Conservation (phyloP, 345 rosid species). For the Eucalyptus virginea region DNA sequence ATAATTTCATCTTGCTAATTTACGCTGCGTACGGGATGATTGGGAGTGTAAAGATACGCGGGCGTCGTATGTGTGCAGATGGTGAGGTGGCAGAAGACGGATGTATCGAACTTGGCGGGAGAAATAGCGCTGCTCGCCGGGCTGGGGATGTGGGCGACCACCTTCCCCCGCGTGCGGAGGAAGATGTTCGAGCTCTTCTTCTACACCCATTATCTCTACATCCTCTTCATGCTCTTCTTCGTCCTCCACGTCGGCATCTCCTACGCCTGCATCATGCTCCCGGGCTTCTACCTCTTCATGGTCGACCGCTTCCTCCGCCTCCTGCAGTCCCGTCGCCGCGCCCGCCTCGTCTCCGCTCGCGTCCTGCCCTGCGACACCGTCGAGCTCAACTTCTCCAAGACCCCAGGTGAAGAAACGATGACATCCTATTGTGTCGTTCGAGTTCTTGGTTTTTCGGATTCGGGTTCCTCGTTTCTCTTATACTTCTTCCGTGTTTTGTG, state of each 20-base stretch:
- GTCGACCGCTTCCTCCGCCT: conserved; percentile 68
- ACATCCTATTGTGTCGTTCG: neutral
- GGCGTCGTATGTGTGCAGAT: conserved; percentile 16
- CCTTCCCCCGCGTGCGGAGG: conserved; percentile 40
- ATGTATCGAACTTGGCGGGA: conserved; percentile 52
- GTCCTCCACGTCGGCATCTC: conserved; percentile 53
- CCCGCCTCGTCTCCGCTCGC: conserved; percentile 51
- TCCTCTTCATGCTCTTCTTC: conserved; percentile 53
- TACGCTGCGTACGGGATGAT: neutral
- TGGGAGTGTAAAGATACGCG: neutral
- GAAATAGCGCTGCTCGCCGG: conserved; percentile 54
- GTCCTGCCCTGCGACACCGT: conserved; percentile 45
- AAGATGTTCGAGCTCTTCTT: conserved; percentile 72
- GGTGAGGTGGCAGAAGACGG: conserved; percentile 27
- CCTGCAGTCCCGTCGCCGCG: conserved; percentile 48
- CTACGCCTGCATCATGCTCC: conserved; percentile 44
- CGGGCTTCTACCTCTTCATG: conserved; percentile 73
- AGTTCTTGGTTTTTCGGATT: neutral
- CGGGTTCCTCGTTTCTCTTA: neutral
- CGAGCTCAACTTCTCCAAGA: conserved; percentile 68
- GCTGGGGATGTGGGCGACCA: conserved; percentile 54
- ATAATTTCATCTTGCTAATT: neutral
- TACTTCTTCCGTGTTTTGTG: neutral
- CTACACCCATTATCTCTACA: conserved; percentile 67
- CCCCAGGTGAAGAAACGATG: conserved; percentile 14